These are phyloP conservation scores for Pythium pyrilobum DNA, from an alignment of 352 stramenopile species.

Conservation along the genomic window DNA sequence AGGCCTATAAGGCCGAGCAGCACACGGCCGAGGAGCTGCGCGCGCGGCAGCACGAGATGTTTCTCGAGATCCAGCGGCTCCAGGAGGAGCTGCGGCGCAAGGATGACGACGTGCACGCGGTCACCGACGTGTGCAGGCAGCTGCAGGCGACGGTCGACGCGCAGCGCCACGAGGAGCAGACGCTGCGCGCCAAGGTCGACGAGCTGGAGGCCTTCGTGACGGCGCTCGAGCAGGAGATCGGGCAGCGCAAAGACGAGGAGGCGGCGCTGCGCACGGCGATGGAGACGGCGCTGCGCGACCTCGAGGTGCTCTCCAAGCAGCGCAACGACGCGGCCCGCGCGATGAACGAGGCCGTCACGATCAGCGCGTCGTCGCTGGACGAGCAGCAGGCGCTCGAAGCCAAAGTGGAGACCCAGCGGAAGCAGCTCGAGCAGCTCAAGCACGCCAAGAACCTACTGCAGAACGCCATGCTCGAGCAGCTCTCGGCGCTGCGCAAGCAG, in stretches of 20 bases:
- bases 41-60: constrained; percentile 28
- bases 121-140: constrained; percentile 42
- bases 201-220: constrained; percentile 24
- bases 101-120: constrained; percentile 49
- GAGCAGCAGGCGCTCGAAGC: constrained; percentile 65
- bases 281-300: constrained; percentile 57
- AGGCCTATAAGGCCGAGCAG: constrained; percentile 30
- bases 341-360: constrained; percentile 83
- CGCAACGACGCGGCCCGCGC: constrained; percentile 73
- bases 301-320: constrained; percentile 57
- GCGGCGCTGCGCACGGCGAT: constrained; percentile 48
- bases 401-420: constrained; percentile 53
- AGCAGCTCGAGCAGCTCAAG: constrained; percentile 75
- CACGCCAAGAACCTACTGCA: constrained; percentile 70
- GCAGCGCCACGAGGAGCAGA: constrained; percentile 23
- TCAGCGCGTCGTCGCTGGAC: constrained; percentile 73
- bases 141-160: constrained; percentile 39
- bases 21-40: constrained; percentile 26
- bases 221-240: constrained; percentile 35
- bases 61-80: constrained; percentile 29
- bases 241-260: constrained; percentile 45
- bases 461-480: constrained; percentile 80
- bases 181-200: constrained; percentile 19
- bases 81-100: constrained; percentile 23
- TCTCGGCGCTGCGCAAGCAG: constrained; percentile 71